These are phyloP conservation scores for Candida oleophila DNA, from an alignment of 805 yeast genomes.

Conservation along the genomic window DNA sequence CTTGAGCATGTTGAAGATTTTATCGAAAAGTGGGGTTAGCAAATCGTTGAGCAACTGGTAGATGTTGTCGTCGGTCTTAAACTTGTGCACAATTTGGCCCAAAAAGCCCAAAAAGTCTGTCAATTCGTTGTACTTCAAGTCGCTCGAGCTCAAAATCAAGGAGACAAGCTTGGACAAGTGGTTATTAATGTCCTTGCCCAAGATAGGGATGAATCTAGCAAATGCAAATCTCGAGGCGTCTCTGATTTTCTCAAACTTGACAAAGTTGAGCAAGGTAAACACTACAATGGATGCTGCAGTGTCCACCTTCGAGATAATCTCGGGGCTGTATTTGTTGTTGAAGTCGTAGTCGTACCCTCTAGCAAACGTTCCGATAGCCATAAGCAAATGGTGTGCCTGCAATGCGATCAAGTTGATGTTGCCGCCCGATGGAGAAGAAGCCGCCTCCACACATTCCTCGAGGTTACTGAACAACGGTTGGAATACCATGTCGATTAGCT, in stretches of 20 bases:
- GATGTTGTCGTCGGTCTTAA: constrained; percentile 62
- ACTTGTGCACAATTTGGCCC: constrained; percentile 83
- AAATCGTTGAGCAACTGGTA: constrained; percentile 74
- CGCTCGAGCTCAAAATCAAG: constrained; percentile 50
- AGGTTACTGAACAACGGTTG: constrained; percentile 73
- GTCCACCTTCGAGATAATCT: constrained; percentile 45
- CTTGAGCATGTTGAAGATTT: constrained; percentile 53
- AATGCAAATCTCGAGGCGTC: constrained; percentile 86
- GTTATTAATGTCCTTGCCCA: constrained; percentile 46
- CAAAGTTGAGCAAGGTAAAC: constrained; percentile 77
- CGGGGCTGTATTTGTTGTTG: constrained; percentile 31
- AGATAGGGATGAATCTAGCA: constrained; percentile 79
- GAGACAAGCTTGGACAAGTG: constrained; percentile 71
- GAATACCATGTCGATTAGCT: constrained; percentile 61
- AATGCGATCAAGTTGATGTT: constrained; percentile 49
- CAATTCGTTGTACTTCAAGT: constrained; percentile 63
- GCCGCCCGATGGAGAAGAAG: constrained; percentile 18
- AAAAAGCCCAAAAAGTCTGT: constrained; percentile 81
- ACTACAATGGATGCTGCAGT: constrained; percentile 79
- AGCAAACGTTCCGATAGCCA: constrained; percentile 88
- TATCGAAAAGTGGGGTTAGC: constrained; percentile 69
- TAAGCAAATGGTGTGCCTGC: constrained; percentile 81
- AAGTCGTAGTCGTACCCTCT: constrained; percentile 69
- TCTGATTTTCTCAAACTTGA: constrained; percentile 65
- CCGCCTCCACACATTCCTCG: constrained; percentile 54